Evolutionary conservation across 305 asterid genomes (phyloP).

Genomic region (Salvia sclarea): DNA sequence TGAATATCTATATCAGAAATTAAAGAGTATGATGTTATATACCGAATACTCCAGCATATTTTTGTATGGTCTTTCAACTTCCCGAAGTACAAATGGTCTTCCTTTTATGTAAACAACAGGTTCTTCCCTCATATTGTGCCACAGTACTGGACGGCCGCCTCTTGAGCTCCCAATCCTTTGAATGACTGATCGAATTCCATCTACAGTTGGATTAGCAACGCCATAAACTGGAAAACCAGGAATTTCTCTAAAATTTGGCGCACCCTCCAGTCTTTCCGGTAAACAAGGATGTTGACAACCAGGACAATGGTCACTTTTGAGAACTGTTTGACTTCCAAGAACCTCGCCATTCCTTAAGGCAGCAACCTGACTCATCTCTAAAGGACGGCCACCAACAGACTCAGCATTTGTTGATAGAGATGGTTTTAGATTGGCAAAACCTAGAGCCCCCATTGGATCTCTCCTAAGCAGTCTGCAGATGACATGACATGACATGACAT

Average conservation of each 20-base stretch:
- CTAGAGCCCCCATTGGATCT: slow-evolving; percentile 98
- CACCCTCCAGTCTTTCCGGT: slow-evolving; percentile 92
- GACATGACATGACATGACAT: slow-evolving; percentile 28
- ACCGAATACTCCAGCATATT: slow-evolving; percentile 99
- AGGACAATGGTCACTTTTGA: slow-evolving; percentile 96
- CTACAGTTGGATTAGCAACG: slow-evolving; percentile 93
- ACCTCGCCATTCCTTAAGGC: slow-evolving; percentile 92
- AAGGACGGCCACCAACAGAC: slow-evolving; percentile 65
- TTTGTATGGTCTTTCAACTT: slow-evolving; percentile 97
- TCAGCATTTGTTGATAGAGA: slow-evolving; percentile 45
- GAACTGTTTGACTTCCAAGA: slow-evolving; percentile 98
- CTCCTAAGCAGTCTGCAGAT: slow-evolving; percentile 85
- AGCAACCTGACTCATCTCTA: slow-evolving; percentile 94
- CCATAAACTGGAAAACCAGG: slow-evolving; percentile 97
- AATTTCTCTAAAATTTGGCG: slow-evolving; percentile 95
- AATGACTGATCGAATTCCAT: slow-evolving; percentile 89
- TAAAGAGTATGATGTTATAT: slow-evolving; percentile 38
- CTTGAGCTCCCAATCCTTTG: slow-evolving; percentile 83
- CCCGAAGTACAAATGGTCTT: slow-evolving; percentile 97
- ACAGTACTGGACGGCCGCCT: slow-evolving; percentile 83
- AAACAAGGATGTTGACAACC: slow-evolving; percentile 90
- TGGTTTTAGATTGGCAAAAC: slow-evolving; percentile 64
- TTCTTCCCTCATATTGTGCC: slow-evolving; percentile 99
- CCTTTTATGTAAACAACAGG: slow-evolving; percentile 97
- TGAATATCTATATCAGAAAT: slow-evolving; percentile 29